Percentiles rank a stretch among this genome's conserved stretches.
Conservation (phyloP, 2,329 filamentous ascomycete genomes). For the Ceratocystis cubensis region DNA sequence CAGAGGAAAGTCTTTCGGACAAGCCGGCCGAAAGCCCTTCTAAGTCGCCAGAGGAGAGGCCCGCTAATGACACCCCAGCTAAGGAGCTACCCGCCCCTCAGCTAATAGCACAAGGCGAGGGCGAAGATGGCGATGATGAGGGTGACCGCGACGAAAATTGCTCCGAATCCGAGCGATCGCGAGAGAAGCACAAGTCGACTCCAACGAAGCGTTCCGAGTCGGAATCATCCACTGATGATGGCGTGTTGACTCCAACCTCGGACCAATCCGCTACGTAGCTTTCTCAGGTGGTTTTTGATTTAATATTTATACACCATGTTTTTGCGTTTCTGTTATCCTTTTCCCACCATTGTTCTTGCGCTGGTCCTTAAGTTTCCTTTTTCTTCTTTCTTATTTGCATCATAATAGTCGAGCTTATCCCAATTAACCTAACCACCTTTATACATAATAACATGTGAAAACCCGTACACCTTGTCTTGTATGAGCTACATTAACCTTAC, state of each 20-base stretch:
- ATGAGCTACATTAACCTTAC: not conserved
- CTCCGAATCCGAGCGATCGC: not conserved
- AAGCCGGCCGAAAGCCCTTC: not conserved
- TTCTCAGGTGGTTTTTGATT: not conserved
- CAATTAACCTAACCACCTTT: not conserved
- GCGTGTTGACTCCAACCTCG: not conserved
- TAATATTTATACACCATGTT: not conserved
- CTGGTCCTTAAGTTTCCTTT: not conserved
- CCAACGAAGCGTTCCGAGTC: not conserved
- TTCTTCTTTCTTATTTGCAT: not conserved
- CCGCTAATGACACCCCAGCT: too few species aligned
- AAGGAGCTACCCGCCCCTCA: not conserved
- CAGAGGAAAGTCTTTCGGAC: constrained; percentile 27
- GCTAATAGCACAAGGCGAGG: not conserved
- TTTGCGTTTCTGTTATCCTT: not conserved
- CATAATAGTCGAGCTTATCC: not conserved
- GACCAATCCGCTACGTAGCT: not conserved
- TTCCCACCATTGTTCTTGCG: not conserved
- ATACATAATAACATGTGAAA: not conserved
- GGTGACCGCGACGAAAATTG: not conserved
- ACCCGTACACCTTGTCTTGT: not conserved
- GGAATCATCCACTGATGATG: not conserved
- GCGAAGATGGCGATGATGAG: constrained; percentile 13
- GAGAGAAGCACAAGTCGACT: not conserved
- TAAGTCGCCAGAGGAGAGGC: not conserved